phyloP scores from a whole-genome alignment of 2,329 filamentous ascomycete species.

The Chaetomium globosum region DNA sequence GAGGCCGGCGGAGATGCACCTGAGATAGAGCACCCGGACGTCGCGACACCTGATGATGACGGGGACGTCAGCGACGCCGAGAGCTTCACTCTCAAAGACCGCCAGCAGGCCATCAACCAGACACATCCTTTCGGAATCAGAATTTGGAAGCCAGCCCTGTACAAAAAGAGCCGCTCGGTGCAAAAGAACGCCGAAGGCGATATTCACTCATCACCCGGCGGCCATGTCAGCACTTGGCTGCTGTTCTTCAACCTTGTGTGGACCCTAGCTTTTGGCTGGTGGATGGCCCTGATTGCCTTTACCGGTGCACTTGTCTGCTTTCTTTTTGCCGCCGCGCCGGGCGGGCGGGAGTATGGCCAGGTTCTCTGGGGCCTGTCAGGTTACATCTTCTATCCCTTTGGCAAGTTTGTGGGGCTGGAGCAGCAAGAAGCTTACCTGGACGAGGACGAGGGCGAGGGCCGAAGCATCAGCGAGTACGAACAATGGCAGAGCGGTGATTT shows the following conservation, averaged over 20 bases:
- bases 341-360: constrained; percentile 81
- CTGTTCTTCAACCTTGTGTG: constrained; percentile 87
- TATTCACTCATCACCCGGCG: constrained; percentile 92
- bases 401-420: constrained; percentile 90
- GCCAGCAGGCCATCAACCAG: constrained; percentile 96
- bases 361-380: constrained; percentile 80
- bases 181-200: constrained; percentile 95
- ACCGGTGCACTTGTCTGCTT: constrained; percentile 77
- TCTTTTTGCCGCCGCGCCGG: constrained; percentile 74
- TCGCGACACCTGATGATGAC: constrained; percentile 48
- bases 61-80: constrained; percentile 83
- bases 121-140: constrained; percentile 98
- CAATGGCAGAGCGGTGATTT: constrained; percentile 98
- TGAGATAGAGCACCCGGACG: constrained; percentile 41
- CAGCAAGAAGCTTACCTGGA: constrained; percentile 93
- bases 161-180: constrained; percentile 96
- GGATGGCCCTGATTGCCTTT: constrained; percentile 78
- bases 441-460: constrained; percentile 91
- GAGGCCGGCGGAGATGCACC: constrained; percentile 41
- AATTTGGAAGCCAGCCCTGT: constrained; percentile 97
- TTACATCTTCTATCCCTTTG: constrained; percentile 95
- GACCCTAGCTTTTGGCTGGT: constrained; percentile 94
- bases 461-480: constrained; percentile 97
- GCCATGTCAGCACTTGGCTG: constrained; percentile 80
- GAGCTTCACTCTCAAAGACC: constrained; percentile 95